phyloP scores from a whole-genome alignment of 768 basidiomycete species.

The Boletus rufocinnamomeus region DNA sequence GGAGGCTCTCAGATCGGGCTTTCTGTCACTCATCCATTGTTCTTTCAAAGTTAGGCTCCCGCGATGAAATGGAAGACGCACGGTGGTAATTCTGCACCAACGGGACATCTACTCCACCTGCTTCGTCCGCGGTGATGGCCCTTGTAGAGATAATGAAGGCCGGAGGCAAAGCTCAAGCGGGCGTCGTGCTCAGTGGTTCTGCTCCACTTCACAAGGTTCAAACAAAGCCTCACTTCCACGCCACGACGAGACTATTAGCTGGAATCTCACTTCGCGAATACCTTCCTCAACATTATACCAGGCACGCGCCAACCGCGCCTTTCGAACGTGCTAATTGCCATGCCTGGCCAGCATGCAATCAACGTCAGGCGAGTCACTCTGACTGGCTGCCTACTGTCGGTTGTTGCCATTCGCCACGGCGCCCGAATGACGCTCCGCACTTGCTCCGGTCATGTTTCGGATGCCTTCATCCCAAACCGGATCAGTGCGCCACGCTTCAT shows the following conservation, averaged over 20 bases:
- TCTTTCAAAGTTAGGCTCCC: conserved; percentile 10
- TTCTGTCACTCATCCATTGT: conserved; percentile 8
- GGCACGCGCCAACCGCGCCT: neutral
- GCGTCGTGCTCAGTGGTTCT: neutral
- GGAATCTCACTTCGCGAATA: neutral
- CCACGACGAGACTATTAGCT: conserved; percentile 3
- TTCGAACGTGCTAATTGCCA: neutral
- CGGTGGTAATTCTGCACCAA: conserved; percentile 3
- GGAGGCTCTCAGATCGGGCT: conserved; percentile 6
- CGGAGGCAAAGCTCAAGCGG: neutral
- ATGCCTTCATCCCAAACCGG: conserved; percentile 4
- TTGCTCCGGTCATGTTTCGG: conserved; percentile 17
- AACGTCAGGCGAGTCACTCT: neutral
- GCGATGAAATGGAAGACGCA: conserved; percentile 22
- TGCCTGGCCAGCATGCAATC: neutral
- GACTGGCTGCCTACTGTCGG: neutral
- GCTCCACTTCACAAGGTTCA: neutral
- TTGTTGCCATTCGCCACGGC: conserved; percentile 1
- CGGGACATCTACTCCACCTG: neutral
- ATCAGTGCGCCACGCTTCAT: conserved; percentile 6
- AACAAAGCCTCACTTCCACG: neutral
- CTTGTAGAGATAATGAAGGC: neutral
- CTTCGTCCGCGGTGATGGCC: conserved; percentile 25
- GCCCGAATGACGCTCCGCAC: neutral
- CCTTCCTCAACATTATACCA: neutral